Conservation (phyloP, 257 asterid genomes). For the Verbena officinalis region DNA sequence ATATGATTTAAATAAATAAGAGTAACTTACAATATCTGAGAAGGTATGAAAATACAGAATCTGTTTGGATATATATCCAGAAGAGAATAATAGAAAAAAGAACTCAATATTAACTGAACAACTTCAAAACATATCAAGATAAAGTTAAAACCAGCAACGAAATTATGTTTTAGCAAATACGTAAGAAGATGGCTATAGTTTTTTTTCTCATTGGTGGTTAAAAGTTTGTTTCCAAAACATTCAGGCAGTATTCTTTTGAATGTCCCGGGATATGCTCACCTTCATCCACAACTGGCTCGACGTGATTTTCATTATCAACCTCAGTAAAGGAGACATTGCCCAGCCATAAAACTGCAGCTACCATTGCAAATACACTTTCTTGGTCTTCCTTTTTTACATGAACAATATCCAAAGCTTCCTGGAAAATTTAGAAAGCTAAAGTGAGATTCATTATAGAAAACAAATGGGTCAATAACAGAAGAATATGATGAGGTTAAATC, state of each 20-base stretch:
- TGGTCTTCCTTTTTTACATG: conserved; percentile 89
- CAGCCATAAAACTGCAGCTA: conserved; percentile 97
- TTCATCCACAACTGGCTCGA: conserved; percentile 92
- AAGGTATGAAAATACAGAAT: neutral
- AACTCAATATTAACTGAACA: too few relatives aligned
- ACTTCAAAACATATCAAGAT: too few relatives aligned
- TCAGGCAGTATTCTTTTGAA: conserved; percentile 23
- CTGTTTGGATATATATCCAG: too few relatives aligned
- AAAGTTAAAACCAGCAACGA: too few relatives aligned
- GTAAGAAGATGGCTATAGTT: too few relatives aligned
- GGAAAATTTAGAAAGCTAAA: conserved; percentile 32
- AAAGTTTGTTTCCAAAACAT: neutral
- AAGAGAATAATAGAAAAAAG: too few relatives aligned
- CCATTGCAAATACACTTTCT: conserved; percentile 91
- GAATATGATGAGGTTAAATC: conserved; percentile 30
- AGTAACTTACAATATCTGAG: conserved; percentile 1
- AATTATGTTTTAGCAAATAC: too few relatives aligned
- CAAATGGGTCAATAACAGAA: conserved; percentile 3
- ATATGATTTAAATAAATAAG: conserved; percentile 10
- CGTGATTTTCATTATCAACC: conserved; percentile 88
- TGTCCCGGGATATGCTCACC: conserved; percentile 45
- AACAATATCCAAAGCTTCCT: conserved; percentile 97
- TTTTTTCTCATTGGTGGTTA: too few relatives aligned
- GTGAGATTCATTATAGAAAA: conserved; percentile 30
- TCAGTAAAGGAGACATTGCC: conserved; percentile 82